Base-by-base conservation (phyloP, 225 moss, liverwort and hornwort species). In the Physcomitrium patens region DNA sequence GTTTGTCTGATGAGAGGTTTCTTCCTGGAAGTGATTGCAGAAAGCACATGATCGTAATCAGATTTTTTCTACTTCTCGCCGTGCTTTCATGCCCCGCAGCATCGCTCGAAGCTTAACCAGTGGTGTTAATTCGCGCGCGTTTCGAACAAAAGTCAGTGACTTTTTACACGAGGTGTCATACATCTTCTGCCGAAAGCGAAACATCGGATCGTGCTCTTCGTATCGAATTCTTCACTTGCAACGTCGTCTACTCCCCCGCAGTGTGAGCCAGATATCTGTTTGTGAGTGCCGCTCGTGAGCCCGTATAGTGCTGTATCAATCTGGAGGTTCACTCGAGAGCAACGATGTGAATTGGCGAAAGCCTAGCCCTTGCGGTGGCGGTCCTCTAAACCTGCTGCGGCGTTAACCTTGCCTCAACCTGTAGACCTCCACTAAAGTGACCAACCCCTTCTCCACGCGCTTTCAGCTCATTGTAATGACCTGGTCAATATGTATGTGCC, bases 171-270 rank as follows among this genome's bases (percentile, higher is more conserved):
- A 49, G 48, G 62, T 43, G 77, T 68, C 43, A 63, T 48, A 56
- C 81, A 81, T 81, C 81, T 77, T 81, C 64, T 67, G 59, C 48
- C 72, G 48, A 62, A 72, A 67, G 62, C 72, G 15, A 72, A 15
- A n/a, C 17, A 53, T 81, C 63, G 72, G 72, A 81, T 72, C 66
- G 8, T 49, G 1, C 48, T 49, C 48, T 49, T 49, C 12, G 48
- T 49, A 3, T 13, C 2, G 1, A 49, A 49, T 11, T 3, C 12
- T 15, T 49, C 11, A 15, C 15, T 49, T 15, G 15, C 3, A 37
- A 37, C 31, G 31, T 37, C 31, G 31, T 37, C 31, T 37, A 37
- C 31, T 37, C 31, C 31, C 31, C 31, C 31, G 31, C 31, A 37
- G 31, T 2, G 31, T 37, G 7, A 37, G 31, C 31, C 31, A 37